Evolutionary conservation across 75 land plant genomes (phyloP), one percentile per base, ranked within the genome.

Genomic region (Pinus taeda): DNA sequence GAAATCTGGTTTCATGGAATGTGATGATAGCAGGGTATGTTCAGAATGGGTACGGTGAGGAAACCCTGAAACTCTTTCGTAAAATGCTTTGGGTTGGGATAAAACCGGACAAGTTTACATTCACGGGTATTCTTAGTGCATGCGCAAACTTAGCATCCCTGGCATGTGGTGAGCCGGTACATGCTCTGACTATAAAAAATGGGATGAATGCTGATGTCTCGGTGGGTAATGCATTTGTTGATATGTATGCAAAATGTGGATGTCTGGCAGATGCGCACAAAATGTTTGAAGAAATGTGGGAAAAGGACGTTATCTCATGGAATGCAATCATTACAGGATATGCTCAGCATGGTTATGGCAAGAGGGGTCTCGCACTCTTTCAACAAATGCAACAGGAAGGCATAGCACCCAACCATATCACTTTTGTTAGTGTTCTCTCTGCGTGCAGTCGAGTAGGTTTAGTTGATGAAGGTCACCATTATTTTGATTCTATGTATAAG

Each of bases 221-320:
- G 33, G 30, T 85, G n/a, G 83, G 83, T 14, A 88, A 80, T 83
- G 89, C 87, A 18, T 78, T 91, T 11, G 76, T 91, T 39, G 84
- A 91, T 64, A 86, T 91, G 89, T 91, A 83, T 74, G 84, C 82
- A 17, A 87, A 83, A 75, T 90, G 89, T 72, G 87, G 91, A 14
- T 77, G 78, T 36, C 80, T 85, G 45, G 76, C 57, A n/a, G 74
- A 15, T 30, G 82, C 93, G 18, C 65, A 76, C 37, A 65, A 79
- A 55, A 85, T 91, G 21, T 91, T 91, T 66, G 71, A 56, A 30
- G 74, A 59, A 36, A 88, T 88, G 87, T 73, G 39, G 12, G 74
- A 79, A 37, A 82, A 60, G 78, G 85, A 84, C 77, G 81, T 79
- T 0, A 67, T 87, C 1, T 65, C 89, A 1, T 91, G 93, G 93